Base-by-base conservation (phyloP, 352 stramenopile species). In the Pythium phragmitis region DNA sequence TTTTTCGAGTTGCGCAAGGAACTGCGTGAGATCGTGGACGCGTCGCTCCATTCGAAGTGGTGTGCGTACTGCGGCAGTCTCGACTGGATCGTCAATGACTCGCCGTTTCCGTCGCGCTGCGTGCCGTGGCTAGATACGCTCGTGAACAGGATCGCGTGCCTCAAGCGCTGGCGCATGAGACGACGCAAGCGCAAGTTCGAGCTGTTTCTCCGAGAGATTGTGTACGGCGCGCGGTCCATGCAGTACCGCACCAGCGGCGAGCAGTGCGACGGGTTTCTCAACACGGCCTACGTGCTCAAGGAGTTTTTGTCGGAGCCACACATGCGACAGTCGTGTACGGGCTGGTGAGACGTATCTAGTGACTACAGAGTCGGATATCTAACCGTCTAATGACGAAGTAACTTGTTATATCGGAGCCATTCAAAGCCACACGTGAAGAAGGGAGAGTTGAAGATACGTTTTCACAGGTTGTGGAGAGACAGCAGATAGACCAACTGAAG, bases 11-110 rank as follows among this genome's bases (percentile, higher is more conserved):
- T 91, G 41, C 82, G 82, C 17, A 42, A 72, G n/a, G 60, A 64
- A 3, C 53, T 91, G 11, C 52, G 68, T 11, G 54, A 73, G 4
- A 61, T 62, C 3, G 66, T 81, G 37, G 54, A 72, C 21, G 65
- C 84, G 37, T 48, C 63, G 39, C 59, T 77, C 61, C 80, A 89
- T 57, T 33, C 53, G 14, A 78, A 82, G 45, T 89, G 78, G 76
- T 91, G 82, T 66, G 52, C 57, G 11, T 89, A 85, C 57, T 91
- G 80, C 63, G 63, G 60, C 16, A 71, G 65, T 7, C 68, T 89
- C 33, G 50, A 77, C 39, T 81, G 74, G 58, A 26, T 89, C 7
- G 62, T 74, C 2, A 56, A 62, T 13, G 78, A 71, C 5, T 67
- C 60, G 2, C 17, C 70, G 45, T 91, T 91, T 41, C 74, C 82